Conservation (phyloP, 2,329 filamentous ascomycete genomes). For the Fusarium tanahbumbuense region DNA sequence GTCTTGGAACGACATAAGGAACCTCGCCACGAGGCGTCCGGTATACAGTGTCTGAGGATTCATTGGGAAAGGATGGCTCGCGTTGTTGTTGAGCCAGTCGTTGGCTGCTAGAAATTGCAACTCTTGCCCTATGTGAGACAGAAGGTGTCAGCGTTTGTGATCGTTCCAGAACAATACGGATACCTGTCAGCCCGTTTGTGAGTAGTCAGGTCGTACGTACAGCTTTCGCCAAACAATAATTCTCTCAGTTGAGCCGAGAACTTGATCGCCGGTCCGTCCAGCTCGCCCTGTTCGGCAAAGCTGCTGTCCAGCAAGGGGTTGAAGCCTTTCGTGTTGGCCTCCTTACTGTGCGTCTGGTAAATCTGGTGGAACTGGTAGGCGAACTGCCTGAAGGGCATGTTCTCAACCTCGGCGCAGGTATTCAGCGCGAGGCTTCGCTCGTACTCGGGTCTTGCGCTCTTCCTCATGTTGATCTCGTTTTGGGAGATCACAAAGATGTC, state of each 20-base stretch:
- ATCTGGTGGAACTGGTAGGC: conserved; percentile 70
- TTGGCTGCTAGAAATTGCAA: conserved; percentile 59
- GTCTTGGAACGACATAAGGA: conserved; percentile 65
- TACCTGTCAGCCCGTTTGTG: conserved; percentile 1
- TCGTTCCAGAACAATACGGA: conserved; percentile 24
- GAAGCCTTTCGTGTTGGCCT: conserved; percentile 62
- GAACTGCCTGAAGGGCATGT: conserved; percentile 70
- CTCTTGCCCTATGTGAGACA: conserved; percentile 50
- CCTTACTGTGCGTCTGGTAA: conserved; percentile 67
- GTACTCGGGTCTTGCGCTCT: conserved; percentile 52
- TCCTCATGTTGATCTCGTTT: conserved; percentile 61
- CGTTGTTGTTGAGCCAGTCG: conserved; percentile 59
- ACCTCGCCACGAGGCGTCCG: conserved; percentile 64
- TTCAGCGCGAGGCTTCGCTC: conserved; percentile 58
- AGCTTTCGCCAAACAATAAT: conserved; percentile 57
- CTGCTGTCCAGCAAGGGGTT: conserved; percentile 65
- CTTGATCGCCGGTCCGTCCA: conserved; percentile 59
- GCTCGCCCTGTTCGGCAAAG: conserved; percentile 56
- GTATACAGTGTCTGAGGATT: conserved; percentile 64
- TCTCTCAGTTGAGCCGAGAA: conserved; percentile 60
- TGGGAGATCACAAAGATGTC: conserved; percentile 64
- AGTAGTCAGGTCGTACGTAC: conserved; percentile 53
- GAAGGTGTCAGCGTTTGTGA: conserved; percentile 27
- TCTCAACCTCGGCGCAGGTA: conserved; percentile 64
- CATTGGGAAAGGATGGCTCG: conserved; percentile 59